Conservation (phyloP, 2,329 filamentous ascomycete genomes). For the Teratosphaeria epicoccoides region DNA sequence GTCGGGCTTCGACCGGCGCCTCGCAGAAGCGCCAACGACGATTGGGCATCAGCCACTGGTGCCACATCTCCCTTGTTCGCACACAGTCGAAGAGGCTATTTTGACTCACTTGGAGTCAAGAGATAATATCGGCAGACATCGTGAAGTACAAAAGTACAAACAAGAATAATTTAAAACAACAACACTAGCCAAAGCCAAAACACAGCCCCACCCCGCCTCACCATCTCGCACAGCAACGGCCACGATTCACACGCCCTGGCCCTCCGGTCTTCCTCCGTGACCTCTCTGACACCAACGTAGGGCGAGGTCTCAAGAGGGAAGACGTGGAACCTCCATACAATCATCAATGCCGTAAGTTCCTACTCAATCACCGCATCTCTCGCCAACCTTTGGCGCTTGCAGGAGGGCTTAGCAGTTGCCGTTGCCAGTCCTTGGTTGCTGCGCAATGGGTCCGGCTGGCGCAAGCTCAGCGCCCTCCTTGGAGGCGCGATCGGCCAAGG, state of each 20-base stretch:
- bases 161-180: not conserved
- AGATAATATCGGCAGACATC: not conserved
- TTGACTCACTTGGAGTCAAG: not conserved
- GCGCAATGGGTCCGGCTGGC: not conserved
- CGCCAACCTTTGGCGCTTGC: not conserved
- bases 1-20: no score
- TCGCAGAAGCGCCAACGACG: not conserved
- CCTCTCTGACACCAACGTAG: not conserved
- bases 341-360: constrained; percentile 1
- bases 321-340: not conserved
- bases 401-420: not conserved
- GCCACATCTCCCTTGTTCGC: not conserved
- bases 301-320: not conserved
- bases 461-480: not conserved
- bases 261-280: not conserved
- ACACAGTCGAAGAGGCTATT: not conserved
- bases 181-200: not conserved
- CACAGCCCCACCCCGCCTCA: no score
- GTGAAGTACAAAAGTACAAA: not conserved
- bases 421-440: not conserved
- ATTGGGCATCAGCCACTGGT: not conserved
- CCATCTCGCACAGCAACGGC: not conserved
- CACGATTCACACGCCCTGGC: not conserved
- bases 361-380: not conserved
- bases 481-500: not conserved